phyloP scores from a whole-genome alignment of 352 stramenopile species.

The Phytophthora constricta region DNA sequence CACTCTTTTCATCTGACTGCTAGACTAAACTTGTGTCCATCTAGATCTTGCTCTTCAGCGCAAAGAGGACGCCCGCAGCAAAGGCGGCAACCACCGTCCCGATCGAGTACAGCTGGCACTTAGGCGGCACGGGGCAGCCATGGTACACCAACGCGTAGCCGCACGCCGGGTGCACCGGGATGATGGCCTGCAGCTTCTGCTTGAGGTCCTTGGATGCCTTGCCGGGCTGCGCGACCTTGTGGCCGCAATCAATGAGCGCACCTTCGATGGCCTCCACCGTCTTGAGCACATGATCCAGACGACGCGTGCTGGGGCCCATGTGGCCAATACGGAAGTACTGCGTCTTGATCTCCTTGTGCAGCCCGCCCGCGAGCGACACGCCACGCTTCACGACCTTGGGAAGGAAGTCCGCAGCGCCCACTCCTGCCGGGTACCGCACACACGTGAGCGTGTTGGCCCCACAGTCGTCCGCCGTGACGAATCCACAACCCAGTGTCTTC shows the following conservation, averaged over 20 bases:
- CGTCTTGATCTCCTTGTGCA: constrained; percentile 86
- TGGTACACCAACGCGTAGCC: constrained; percentile 50
- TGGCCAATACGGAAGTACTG: constrained; percentile 88
- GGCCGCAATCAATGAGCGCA: constrained; percentile 73
- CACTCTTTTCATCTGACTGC: background rate
- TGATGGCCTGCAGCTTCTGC: constrained; percentile 56
- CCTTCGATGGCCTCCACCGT: constrained; percentile 76
- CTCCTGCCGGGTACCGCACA: constrained; percentile 73
- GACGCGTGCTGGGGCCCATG: constrained; percentile 81
- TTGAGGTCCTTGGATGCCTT: constrained; percentile 61
- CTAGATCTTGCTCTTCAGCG: constrained; percentile 65
- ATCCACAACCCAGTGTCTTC: constrained; percentile 60
- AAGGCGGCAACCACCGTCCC: constrained; percentile 65
- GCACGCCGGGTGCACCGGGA: constrained; percentile 59
- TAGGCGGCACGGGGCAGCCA: constrained; percentile 71
- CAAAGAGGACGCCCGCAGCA: constrained; percentile 60
- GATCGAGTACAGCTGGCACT: constrained; percentile 75
- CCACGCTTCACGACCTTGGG: constrained; percentile 75
- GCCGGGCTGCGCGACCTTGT: constrained; percentile 63
- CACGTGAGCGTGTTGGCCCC: constrained; percentile 78
- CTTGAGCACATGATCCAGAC: constrained; percentile 78
- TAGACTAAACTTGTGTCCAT: constrained; percentile 1
- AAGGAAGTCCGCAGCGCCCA: constrained; percentile 70
- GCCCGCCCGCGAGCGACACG: constrained; percentile 72
- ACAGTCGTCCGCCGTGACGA: constrained; percentile 60